phyloP scores from a whole-genome alignment of 306 rosid genomes.

The Macrotyloma uniflorum region DNA sequence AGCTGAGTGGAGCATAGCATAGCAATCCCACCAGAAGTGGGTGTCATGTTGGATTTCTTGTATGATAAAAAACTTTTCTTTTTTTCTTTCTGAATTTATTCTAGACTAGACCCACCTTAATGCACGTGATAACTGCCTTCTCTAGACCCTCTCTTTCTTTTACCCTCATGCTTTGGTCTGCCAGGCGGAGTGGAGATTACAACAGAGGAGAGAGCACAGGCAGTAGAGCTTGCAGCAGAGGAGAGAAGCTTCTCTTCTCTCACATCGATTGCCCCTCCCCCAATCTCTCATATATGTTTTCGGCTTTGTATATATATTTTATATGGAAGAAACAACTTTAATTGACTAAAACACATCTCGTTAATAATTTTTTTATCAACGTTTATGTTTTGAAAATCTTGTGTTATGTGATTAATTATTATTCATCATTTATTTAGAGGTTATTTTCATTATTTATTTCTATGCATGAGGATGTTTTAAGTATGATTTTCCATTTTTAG shows the following conservation, averaged over 20 bases:
- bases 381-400: background rate
- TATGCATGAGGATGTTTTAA: background rate
- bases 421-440: background rate
- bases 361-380: background rate
- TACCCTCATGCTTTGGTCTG: background rate
- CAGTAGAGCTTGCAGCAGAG: too few species aligned
- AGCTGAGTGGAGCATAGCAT: background rate
- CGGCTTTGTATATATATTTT: background rate
- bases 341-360: background rate
- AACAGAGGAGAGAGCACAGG: background rate
- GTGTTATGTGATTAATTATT: background rate
- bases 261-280: background rate
- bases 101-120: background rate
- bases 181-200: background rate
- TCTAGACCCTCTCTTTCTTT: background rate
- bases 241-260: background rate
- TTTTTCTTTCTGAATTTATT: background rate
- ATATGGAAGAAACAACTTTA: background rate
- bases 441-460: background rate
- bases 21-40: background rate
- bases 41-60: background rate
- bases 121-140: background rate
- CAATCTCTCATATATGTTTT: background rate
- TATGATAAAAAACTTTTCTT: accelerated
- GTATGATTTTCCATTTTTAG: background rate